Conservation (phyloP, 352 stramenopile species). For the Pythium phragmitis region DNA sequence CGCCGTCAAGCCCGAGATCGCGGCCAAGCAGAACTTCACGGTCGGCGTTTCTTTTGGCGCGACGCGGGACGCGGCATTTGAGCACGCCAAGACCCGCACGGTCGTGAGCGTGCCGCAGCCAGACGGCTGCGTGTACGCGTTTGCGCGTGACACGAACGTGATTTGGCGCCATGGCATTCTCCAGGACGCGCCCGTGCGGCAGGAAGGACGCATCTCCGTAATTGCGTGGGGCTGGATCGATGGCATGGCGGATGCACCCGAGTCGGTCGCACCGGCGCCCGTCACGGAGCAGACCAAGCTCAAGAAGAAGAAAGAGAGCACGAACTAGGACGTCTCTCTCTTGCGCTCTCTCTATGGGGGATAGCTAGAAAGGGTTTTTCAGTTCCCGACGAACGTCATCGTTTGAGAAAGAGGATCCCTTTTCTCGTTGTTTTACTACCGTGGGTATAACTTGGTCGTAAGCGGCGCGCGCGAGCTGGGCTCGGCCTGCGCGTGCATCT, state of each 20-base stretch:
- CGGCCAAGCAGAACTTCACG: conserved; percentile 93
- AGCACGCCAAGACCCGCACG: conserved; percentile 78
- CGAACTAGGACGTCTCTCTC: neutral
- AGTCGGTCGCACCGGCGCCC: conserved; percentile 11
- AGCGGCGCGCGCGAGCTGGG: no score
- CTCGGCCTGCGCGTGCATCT: no score
- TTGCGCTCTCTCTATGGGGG: neutral
- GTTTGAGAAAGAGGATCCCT: no score
- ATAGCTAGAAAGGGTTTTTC: neutral
- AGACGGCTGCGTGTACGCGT: conserved; percentile 92
- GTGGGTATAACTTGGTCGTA: no score
- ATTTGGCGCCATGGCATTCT: conserved; percentile 92
- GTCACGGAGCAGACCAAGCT: conserved; percentile 12
- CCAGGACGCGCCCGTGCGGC: conserved; percentile 74
- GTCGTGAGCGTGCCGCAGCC: conserved; percentile 93
- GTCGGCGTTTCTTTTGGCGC: conserved; percentile 93
- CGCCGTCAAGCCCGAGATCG: conserved; percentile 92
- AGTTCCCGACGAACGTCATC: neutral
- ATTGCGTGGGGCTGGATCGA: conserved; percentile 92
- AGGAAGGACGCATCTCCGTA: conserved; percentile 92
- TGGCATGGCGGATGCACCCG: conserved; percentile 48
- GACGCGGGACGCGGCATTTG: conserved; percentile 90
- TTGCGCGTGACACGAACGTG: conserved; percentile 93
- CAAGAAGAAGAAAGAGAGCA: conserved; percentile 5
- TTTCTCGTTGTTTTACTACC: no score